Conservation (phyloP, 179 eudicot species). For the Carnegiea gigantea region DNA sequence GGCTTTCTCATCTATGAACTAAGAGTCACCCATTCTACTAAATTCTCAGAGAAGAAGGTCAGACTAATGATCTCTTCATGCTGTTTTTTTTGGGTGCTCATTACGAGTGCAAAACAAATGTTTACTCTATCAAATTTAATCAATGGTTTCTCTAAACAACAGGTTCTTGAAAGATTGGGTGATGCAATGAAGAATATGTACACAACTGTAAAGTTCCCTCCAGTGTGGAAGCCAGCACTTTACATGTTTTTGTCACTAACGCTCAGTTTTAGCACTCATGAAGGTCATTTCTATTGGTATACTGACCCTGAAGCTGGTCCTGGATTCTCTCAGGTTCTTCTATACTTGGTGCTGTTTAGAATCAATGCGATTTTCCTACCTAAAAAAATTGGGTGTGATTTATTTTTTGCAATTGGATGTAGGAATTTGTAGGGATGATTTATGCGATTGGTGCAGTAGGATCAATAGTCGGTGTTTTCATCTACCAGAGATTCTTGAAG, state of each 20-base stretch:
- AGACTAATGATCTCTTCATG: too few relatives aligned
- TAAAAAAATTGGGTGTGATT: too few relatives aligned
- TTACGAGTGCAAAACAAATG: too few relatives aligned
- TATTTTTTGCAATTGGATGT: slow-evolving; percentile 4
- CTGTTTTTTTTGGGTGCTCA: too few relatives aligned
- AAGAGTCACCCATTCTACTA: slow-evolving; percentile 16
- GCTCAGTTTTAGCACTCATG: slow-evolving; percentile 58
- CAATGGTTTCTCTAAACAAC: background rate
- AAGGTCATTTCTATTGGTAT: slow-evolving; percentile 69
- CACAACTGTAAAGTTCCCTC: slow-evolving; percentile 44
- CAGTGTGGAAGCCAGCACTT: slow-evolving; percentile 68
- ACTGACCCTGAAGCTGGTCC: slow-evolving; percentile 55
- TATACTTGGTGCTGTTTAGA: background rate
- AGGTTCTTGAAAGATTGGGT: slow-evolving; percentile 38
- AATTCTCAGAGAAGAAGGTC: slow-evolving; percentile 38
- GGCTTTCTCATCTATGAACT: slow-evolving; percentile 53
- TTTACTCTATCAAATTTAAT: too few relatives aligned
- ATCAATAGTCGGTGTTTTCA: slow-evolving; percentile 21
- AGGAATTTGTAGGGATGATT: slow-evolving; percentile 60
- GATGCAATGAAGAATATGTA: slow-evolving; percentile 46
- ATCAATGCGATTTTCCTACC: too few relatives aligned
- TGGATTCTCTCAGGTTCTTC: slow-evolving; percentile 50
- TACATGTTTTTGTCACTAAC: slow-evolving; percentile 55
- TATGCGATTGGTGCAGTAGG: slow-evolving; percentile 37
- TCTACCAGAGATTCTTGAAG: slow-evolving; percentile 33